Base-by-base conservation (phyloP, 805 yeast species). In the Zygotorulaspora chibaensis region DNA sequence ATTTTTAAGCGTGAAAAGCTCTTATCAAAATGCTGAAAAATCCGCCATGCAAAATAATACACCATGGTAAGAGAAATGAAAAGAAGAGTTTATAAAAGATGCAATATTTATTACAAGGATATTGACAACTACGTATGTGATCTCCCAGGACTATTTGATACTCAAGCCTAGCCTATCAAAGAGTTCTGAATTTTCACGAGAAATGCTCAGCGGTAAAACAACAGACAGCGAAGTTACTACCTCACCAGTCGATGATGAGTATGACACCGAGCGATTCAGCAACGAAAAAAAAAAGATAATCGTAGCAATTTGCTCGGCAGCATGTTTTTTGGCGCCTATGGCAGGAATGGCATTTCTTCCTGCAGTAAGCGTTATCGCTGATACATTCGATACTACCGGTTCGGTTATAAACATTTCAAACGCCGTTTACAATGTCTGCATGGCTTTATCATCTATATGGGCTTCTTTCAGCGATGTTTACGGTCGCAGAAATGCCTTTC, bases 401-500 rank as follows among this genome's bases (percentile, higher is more conserved):
- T 68, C 68, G 10, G 58, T 75, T 12, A 72, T 79, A 51, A 76
- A 74, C 47, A 61, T 75, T 5, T 67, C 81, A 8, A 75, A 73
- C 53, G 81, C 80, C 1, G 63, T 74, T 11, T 77, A 73, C 56
- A 73, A 72, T 57, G 50, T 76, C 2, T 68, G 73, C 52, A 78
- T 79, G 81, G 75, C 79, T 4, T 37, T 73, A 1, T 73, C 81
- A 1, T 69, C 78, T 49, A 23, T 77, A 3, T 61, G 73, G 45
- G 68, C 74, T 0, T 83, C 83, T 5, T 58, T 75, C 39, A 71
- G 75, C n/a, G 74, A 76, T 38, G 66, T 75, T 1, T 79, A 78
- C 53, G 84, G 84, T 1, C 62, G 79, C 40, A 64, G 73, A 46
- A 59, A 65, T 13, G 58, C 72, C 13, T 72, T 79, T 54, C 42